phyloP scores from a whole-genome alignment of 768 basidiomycete genomes.

The Lentinus brumalis region DNA sequence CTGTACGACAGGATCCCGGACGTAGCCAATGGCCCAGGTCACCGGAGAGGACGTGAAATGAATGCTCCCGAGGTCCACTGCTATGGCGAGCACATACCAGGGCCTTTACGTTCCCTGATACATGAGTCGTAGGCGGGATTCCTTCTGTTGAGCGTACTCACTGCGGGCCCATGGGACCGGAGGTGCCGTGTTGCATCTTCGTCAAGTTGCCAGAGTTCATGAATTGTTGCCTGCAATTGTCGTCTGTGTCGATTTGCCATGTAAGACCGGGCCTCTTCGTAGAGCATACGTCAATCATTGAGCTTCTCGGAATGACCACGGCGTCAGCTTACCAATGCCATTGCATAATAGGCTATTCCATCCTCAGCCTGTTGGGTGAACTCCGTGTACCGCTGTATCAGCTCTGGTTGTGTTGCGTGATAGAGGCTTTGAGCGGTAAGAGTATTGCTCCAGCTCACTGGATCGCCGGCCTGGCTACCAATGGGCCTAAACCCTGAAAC shows the following conservation, averaged over 20 bases:
- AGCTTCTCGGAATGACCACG: neutral
- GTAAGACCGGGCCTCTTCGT: constrained; percentile 1
- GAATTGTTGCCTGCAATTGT: constrained; percentile 21
- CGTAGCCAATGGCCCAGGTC: constrained; percentile 29
- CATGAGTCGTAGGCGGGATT: no score
- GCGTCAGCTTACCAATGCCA: constrained; percentile 5
- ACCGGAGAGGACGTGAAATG: constrained; percentile 17
- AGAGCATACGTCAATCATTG: neutral
- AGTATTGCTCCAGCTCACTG: constrained; percentile 11
- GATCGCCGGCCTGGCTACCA: no score
- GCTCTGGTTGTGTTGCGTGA: constrained; percentile 11
- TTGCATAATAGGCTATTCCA: constrained; percentile 16
- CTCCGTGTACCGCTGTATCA: constrained; percentile 5
- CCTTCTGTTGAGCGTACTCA: neutral
- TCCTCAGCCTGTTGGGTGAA: constrained; percentile 13
- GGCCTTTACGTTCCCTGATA: neutral
- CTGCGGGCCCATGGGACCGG: constrained; percentile 18
- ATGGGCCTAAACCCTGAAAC: neutral
- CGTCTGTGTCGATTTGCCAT: constrained; percentile 16
- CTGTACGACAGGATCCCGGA: constrained; percentile 26
- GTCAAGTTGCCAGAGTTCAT: constrained; percentile 16
- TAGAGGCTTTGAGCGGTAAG: constrained; percentile 8
- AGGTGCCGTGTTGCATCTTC: constrained; percentile 7
- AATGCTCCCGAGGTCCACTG: constrained; percentile 28
- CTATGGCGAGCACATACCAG: constrained; percentile 27